Evolutionary conservation across 2,329 filamentous ascomycete genomes (phyloP), one percentile per base, ranked within the genome.

Genomic region (Acephala macrosclerotiorum): DNA sequence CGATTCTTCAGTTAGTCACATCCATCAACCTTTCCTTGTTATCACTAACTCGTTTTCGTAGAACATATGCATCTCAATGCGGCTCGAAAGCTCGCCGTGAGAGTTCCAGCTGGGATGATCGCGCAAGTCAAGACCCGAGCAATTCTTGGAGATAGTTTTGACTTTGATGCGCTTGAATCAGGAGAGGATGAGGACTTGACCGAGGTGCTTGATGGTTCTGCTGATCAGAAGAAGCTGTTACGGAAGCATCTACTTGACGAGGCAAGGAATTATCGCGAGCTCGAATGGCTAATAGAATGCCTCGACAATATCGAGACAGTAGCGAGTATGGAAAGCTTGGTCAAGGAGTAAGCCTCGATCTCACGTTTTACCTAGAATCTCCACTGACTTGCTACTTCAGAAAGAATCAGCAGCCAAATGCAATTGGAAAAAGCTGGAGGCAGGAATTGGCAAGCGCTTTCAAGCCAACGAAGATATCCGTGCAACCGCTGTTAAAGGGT

Each of bases 1-100:
- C 89, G 90, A 67, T 94, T 97, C 74, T 84, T 97, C 56, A 85
- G 93, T 96, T 87, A 83, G 93, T 85, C 45, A n/a, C 47, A 56
- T 36, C 26, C 57, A 56, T 60, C 58, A 16, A 25, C 26, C 18
- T 49, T 20, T 45, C 25, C 56, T 45, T 12, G 57, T 20, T 45
- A n/a, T 40, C 56, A 61, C 64, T 71, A 69, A 73, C 75, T 58
- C 47, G 40, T 51, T 40, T 22, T 5, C 38, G 25, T 64, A 72
- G 84, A 84, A 62, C 79, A 77, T 33, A 66, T 74, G 64, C 71
- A 81, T 66, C 79, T 90, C 55, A 79, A 80, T 36, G 87, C 87
- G 58, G 87, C 88, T 60, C 79, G 84, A 58, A 80, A 81, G 68
- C 79, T 91, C 47, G 79, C 83, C 35, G 76, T 79, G 36, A 82